Conservation (phyloP, 495 filamentous ascomycete species). For the Aspergillus carlsbadensis region DNA sequence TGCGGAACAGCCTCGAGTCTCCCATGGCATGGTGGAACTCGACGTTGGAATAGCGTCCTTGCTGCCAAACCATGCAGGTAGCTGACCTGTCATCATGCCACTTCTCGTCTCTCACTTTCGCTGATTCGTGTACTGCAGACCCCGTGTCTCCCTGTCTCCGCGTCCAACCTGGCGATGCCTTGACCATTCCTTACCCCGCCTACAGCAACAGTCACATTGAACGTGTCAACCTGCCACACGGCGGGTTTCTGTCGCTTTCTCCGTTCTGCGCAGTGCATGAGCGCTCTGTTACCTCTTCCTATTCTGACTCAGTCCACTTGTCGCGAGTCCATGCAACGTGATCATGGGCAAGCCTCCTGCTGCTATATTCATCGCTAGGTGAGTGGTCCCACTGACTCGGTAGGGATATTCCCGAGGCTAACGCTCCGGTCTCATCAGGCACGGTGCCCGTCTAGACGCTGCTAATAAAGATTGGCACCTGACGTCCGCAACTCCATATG, state of each 20-base stretch:
- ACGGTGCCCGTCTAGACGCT: constrained; percentile 89
- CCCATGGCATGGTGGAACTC: neutral
- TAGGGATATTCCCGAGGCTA: neutral
- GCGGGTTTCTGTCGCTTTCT: neutral
- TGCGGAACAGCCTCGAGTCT: neutral
- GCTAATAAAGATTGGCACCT: constrained; percentile 95
- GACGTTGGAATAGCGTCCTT: neutral
- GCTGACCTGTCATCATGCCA: constrained; percentile 4
- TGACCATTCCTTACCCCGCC: constrained; percentile 14
- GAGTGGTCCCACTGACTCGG: constrained; percentile 23
- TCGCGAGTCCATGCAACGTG: neutral
- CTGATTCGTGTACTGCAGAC: neutral
- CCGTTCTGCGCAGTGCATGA: neutral
- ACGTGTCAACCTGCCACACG: neutral
- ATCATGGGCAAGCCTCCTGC: constrained; percentile 59
- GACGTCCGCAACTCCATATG: constrained; percentile 91
- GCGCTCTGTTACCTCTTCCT: neutral
- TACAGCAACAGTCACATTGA: constrained; percentile 10
- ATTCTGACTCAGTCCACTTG: neutral
- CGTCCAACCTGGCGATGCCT: constrained; percentile 12
- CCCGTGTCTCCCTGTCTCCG: constrained; percentile 8
- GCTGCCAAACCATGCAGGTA: constrained; percentile 5
- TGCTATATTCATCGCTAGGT: constrained; percentile 82
- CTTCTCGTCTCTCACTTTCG: neutral
- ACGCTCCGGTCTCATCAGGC: constrained; percentile 48